Base-by-base conservation (phyloP, 2,329 filamentous ascomycete species). In the Ophiognomonia clavigignenti-juglandacearum region DNA sequence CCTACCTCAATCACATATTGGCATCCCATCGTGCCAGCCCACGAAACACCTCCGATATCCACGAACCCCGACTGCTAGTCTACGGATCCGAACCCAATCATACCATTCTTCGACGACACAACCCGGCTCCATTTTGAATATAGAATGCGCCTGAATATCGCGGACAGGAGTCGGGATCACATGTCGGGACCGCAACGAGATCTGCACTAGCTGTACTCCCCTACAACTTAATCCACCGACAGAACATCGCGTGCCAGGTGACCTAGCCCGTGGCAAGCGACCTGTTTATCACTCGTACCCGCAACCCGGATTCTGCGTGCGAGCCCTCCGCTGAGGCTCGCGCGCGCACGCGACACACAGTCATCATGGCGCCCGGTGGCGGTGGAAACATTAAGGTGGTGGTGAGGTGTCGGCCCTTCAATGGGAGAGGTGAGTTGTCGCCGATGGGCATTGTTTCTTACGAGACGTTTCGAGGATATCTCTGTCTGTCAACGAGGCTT, bases 371-470 rank as follows among this genome's bases (percentile, higher is more conserved):
- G 84, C 77, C 80, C 52, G 72, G 79, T 59, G 88, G 88, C 62
- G 90, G 87, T 71, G 91, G 93, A 64, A 98, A 98, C 65, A 98
- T 98, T 69, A 98, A 98, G 84, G 93, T 98, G 73, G 93, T 98
- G 76, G 93, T 98, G 75, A 83, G 93, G 73, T 85, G 87, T 60
- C 83, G 93, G 65, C 93, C 93, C 42, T 98, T 98, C 73, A 98
- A 98, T 69, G 83, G 82, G 62, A 83, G 91, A 92, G 89, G 90
- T 92, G 75, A 57, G 62, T 56, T 16, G 29, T 37, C 16, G 23
- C 4, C 19, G 6, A 6, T 26, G 6, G 10, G 24, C 6, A 10
- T n/a, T 24, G 23, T n/a, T 19, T 35, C 23, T 20, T n/a, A 8
- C 11, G 10, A 19, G 27, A 13, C n/a, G n/a, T n/a, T n/a, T n/a